Conservation (phyloP, 202 grass and related monocot genomes). For the Tripidium arundinaceum region DNA sequence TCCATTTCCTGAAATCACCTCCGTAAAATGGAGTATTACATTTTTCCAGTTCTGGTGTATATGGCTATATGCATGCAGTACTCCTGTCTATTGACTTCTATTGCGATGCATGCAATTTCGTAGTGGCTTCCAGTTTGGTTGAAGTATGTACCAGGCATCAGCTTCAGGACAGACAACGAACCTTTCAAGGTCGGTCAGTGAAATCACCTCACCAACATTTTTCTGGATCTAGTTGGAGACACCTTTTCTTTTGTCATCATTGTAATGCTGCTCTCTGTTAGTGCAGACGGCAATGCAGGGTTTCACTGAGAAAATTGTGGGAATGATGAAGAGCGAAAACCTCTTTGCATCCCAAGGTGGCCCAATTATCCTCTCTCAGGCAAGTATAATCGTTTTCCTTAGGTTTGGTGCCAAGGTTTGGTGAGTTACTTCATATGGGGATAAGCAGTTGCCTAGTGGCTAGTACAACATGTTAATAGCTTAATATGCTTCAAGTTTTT, state of each 20-base stretch:
- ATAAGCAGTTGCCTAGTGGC: background rate
- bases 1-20: constrained; percentile 2
- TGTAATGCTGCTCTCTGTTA: constrained; percentile 22
- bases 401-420: background rate
- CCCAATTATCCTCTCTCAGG: constrained; percentile 99
- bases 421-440: background rate
- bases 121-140: constrained; percentile 97
- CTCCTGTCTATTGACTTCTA: constrained; percentile 15
- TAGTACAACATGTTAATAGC: background rate
- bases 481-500: background rate
- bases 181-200: constrained; percentile 87
- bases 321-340: constrained; percentile 82
- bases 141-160: constrained; percentile 97
- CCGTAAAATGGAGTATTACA: background rate
- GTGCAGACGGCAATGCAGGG: constrained; percentile 88
- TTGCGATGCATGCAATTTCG: constrained; percentile 12
- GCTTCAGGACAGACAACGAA: constrained; percentile 95
- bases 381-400: constrained; percentile 27
- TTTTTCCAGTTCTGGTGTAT: constrained; percentile 24
- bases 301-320: constrained; percentile 93
- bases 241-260: background rate
- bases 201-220: constrained; percentile 7
- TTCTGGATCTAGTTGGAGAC: constrained; percentile 30
- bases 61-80: background rate
- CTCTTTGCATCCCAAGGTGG: constrained; percentile 97